Percentiles rank a stretch among this genome's conserved stretches.
phyloP scores from a whole-genome alignment of 306 rosid genomes.

The Prinsepia uniflora region DNA sequence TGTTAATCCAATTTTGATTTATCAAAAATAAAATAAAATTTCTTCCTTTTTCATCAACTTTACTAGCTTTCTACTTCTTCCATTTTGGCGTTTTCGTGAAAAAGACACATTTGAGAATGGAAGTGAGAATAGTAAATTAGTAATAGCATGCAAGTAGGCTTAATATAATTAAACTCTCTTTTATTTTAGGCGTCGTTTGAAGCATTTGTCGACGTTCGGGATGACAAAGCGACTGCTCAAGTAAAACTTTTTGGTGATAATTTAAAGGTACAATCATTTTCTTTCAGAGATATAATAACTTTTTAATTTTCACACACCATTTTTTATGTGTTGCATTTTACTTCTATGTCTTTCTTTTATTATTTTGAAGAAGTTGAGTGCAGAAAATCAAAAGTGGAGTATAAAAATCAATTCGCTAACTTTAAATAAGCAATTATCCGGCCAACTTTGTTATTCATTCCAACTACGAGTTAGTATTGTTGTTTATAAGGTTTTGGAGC shows the following conservation, averaged over 20 bases:
- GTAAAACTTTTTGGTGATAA: conserved; percentile 86
- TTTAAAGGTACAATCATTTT: conserved; percentile 55
- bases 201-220: conserved; percentile 85
- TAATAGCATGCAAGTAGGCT: not conserved
- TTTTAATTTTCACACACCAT: too few species aligned
- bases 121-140: too few species aligned
- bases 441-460: not conserved
- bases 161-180: not conserved
- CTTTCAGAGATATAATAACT: conserved; percentile 5
- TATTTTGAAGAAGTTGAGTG: too few species aligned
- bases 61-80: conserved; percentile 16
- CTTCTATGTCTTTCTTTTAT: too few species aligned
- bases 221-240: conserved; percentile 83
- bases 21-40: too few species aligned
- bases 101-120: not conserved
- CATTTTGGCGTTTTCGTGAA: conserved; percentile 1
- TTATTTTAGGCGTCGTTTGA: conserved; percentile 81
- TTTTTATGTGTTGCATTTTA: too few species aligned
- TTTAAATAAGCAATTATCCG: not conserved
- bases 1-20: too few species aligned
- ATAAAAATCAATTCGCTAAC: too few species aligned
- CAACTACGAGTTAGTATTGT: conserved; percentile 13
- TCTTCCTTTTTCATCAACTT: conserved; percentile 11
- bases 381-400: too few species aligned
- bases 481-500: conserved; percentile 65